Evolutionary conservation across 139 green algal species (phyloP), one percentile per base, ranked within the genome.

Genomic region (Edaphochlamys debaryana): DNA sequence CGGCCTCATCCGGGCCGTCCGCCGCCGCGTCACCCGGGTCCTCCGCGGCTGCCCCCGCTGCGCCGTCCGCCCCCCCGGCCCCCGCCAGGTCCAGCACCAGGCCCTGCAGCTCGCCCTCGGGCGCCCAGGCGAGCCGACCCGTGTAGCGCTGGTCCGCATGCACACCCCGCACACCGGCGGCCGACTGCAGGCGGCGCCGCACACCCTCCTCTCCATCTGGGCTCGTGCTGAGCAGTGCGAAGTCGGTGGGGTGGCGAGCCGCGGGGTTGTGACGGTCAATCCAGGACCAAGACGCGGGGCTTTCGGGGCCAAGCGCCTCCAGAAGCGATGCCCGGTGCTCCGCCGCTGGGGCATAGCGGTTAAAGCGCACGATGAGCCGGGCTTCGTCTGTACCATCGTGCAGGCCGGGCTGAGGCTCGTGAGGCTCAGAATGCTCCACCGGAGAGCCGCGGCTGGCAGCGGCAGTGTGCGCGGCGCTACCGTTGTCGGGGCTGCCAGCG

Each of bases 181-280:
- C 45, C 11, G 45, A 54, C 45, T 13, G 45, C 29, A 86, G 70
- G 1, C 48, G 45, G 56, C 20, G 3, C 27, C 45, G 52, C 37
- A 79, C 36, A 22, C 2, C 34, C 0, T 4, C 42, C 38, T 75
- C 52, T 3, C 2, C 9, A 2, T 20, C 48, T 1, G 62, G 38
- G 0, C 40, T 19, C 2, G 75, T 22, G 8, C 52, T 30, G 25
- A 98, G 11, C 66, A 98, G 69, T 0, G 80, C 95, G 89, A 98
- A 98, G 77, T 98, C 95, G 42, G 95, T 98, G 19, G 95, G 94
- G 67, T 88, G 89, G 27, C 38, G 25, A 0, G 73, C 58, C 8
- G 93, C 95, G 34, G 84, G 36, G 84, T 98, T 97, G 34, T 86
- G 32, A 13, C 95, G 87, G 1, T 84, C 70, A 25, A 96, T 38